Conservation (phyloP, 108 stramenopile genomes). For the Cyclotella cryptica region DNA sequence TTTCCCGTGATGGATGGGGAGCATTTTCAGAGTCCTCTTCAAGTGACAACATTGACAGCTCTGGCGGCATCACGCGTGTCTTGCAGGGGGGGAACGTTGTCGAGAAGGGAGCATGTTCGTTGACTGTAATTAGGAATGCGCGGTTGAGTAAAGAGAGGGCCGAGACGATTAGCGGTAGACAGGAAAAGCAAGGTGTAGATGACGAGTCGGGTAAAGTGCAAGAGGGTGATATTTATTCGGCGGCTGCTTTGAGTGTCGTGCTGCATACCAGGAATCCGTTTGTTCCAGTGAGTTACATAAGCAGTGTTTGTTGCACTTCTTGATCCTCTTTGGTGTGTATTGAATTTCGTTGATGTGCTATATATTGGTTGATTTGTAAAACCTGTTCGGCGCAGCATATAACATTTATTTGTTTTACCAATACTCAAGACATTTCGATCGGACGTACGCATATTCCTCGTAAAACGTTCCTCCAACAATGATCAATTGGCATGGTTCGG, state of each 20-base stretch:
- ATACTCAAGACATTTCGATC: conserved; percentile 79
- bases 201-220: conserved; percentile 50
- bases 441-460: conserved; percentile 89
- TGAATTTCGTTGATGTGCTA: too few relatives aligned
- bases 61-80: conserved; percentile 84
- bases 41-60: conserved; percentile 9
- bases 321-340: background rate
- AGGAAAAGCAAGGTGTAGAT: conserved; percentile 35
- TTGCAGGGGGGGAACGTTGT: conserved; percentile 86
- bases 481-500: conserved; percentile 69
- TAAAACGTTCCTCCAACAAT: conserved; percentile 30
- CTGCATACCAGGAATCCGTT: conserved; percentile 79
- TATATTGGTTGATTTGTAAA: background rate
- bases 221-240: conserved; percentile 85
- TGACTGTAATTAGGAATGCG: conserved; percentile 77
- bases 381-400: background rate
- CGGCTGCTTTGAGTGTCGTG: conserved; percentile 92
- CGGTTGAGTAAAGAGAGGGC: conserved; percentile 78
- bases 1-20: conserved; percentile 82
- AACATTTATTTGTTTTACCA: background rate
- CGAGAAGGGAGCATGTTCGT: conserved; percentile 94
- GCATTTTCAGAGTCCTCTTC: conserved; percentile 49
- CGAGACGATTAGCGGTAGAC: conserved; percentile 75
- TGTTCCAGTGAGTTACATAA: conserved; percentile 50
- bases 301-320: background rate